Evolutionary conservation across 345 rosid genomes (phyloP), one percentile per base, ranked within the genome.

Genomic region (Aethionema arabicum): DNA sequence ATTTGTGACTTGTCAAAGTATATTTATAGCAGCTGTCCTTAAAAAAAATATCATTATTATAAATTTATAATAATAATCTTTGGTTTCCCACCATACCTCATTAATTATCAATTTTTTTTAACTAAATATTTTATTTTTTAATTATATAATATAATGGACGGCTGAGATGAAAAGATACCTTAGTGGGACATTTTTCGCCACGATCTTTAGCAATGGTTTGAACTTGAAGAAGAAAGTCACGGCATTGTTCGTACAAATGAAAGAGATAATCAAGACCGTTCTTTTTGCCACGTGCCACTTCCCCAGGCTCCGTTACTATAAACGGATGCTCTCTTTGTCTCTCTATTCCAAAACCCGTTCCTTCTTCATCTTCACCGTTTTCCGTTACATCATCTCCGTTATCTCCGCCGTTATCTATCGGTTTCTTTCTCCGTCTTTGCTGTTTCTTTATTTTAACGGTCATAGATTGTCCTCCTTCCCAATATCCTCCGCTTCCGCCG

Each of bases 251-350:
- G 74, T 90, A 93, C 65, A 93, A 85, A 36, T 90, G 96, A 85
- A 93, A 93, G 69, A 93, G 95, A 76, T 93, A 93, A 79, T 93
- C 99, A 0, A 93, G 90, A 55, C 99, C 99, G 74, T 93, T 93
- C 90, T 93, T 93, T 70, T 93, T 93, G 54, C 99, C 99, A 54
- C 99, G 96, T 67, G 99, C 99, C 52, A 93, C 97, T 56, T 93
- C 99, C 61, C 99, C 97, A 10, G 97, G 99, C 86, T 90, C 99
- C 43, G 99, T 93, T 40, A 93, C 99, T n/a, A 93, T 93, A 75
- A 93, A 93, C 7, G 99, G 99, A 67, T 93, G 99, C 77, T 93
- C 99, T 4, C 99, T 75, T 65, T 93, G 99, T 67, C 98, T 80
- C 84, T 88, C 92, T 8, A 54, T 53, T 5, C 77, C 80, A 15